Conservation (phyloP, 2,329 filamentous ascomycete species). For the Colletotrichum cereale region DNA sequence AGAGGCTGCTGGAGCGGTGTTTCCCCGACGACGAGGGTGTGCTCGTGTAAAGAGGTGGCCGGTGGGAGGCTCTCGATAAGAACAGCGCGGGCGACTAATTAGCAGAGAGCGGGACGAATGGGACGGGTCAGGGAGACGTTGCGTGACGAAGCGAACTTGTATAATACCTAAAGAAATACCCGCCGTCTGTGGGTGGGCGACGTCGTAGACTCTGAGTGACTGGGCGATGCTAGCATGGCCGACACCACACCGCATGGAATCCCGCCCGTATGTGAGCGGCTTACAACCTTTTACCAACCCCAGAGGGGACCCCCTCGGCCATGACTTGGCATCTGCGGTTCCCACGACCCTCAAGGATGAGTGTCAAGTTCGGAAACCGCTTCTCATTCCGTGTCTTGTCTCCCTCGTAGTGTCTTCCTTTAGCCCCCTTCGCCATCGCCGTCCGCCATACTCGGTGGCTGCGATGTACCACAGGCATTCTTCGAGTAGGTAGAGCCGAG, state of each 20-base stretch:
- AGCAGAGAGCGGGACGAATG: background rate
- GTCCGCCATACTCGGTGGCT: background rate
- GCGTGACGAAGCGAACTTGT: background rate
- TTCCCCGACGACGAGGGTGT: constrained; percentile 27
- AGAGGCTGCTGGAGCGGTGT: constrained; percentile 47
- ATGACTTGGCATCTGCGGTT: background rate
- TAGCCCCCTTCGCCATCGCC: background rate
- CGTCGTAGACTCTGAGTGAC: background rate
- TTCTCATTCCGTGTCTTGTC: background rate
- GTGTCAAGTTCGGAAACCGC: background rate
- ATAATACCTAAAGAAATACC: background rate
- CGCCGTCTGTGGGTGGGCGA: background rate
- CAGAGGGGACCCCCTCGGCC: background rate
- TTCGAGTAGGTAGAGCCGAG: background rate
- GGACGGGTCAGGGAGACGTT: background rate
- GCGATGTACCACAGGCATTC: background rate
- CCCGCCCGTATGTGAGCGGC: background rate
- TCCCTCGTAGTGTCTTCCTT: too few species aligned
- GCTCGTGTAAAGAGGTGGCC: constrained; percentile 16
- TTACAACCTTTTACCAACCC: background rate
- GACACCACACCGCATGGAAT: background rate
- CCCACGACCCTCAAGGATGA: background rate
- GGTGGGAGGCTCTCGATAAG: too few species aligned
- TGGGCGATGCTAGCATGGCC: background rate
- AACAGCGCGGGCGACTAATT: background rate